Percentiles rank a stretch among this genome's conserved stretches.
Evolutionary conservation across 495 filamentous ascomycete species (phyloP).

Genomic region (Sordaria brevicollis): DNA sequence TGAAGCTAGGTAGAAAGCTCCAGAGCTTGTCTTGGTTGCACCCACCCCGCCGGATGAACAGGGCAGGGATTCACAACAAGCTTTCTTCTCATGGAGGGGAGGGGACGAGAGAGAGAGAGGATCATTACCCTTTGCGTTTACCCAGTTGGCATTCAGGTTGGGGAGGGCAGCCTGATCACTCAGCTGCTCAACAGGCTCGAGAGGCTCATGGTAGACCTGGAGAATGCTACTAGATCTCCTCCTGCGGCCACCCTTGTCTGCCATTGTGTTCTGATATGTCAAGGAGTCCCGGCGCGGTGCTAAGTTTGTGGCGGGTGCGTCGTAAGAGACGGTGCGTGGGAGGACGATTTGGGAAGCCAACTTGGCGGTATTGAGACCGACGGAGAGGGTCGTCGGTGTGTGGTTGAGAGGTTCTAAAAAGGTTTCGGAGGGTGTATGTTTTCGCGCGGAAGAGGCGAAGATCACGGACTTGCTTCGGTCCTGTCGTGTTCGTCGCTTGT

Average conservation of each 20-base stretch:
- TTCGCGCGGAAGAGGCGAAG: neutral
- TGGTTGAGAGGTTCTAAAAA: constrained; percentile 4
- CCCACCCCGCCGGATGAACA: neutral
- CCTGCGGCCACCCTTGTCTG: constrained; percentile 55
- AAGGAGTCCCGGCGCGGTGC: constrained; percentile 35
- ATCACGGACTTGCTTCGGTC: neutral
- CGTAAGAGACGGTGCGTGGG: constrained; percentile 71
- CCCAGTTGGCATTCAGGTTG: constrained; percentile 96
- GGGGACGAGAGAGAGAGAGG: neutral
- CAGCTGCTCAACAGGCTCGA: constrained; percentile 87
- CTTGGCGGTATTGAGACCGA: constrained; percentile 59
- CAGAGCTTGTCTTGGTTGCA: neutral
- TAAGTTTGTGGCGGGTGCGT: constrained; percentile 53
- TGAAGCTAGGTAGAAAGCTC: neutral
- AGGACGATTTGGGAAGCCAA: constrained; percentile 71
- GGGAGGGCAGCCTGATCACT: constrained; percentile 91
- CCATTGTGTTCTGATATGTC: constrained; percentile 27
- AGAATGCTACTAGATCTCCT: constrained; percentile 91
- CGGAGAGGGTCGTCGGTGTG: constrained; percentile 7
- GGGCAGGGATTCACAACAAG: neutral
- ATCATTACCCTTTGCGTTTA: constrained; percentile 87
- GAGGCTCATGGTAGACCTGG: constrained; percentile 77
- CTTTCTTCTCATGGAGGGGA: neutral
- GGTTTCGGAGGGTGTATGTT: neutral
- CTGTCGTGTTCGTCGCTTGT: neutral